These are phyloP conservation scores for Stephania yunnanensis DNA, from an alignment of 164 flowering plant genomes.

Conservation along the genomic window DNA sequence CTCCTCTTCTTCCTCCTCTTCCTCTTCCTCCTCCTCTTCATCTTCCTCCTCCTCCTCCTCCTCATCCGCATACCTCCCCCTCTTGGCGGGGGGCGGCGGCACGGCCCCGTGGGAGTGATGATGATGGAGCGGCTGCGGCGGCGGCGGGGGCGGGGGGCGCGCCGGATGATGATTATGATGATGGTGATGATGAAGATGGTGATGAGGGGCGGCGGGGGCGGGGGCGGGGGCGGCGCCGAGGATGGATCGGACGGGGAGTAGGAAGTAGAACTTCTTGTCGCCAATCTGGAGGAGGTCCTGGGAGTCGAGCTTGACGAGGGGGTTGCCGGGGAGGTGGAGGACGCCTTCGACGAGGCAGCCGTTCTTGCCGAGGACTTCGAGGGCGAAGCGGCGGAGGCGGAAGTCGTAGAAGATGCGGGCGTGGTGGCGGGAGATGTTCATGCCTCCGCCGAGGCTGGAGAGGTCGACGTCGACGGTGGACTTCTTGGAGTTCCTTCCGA, in stretches of 20 bases:
- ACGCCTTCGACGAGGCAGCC: slow-evolving; percentile 93
- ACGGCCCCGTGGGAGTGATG: background rate
- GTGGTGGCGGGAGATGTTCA: slow-evolving; percentile 99
- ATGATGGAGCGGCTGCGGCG: background rate
- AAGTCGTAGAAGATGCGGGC: slow-evolving; percentile 99
- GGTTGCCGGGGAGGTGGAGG: slow-evolving; percentile 80
- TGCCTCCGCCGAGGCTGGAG: slow-evolving; percentile 88
- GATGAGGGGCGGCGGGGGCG: slow-evolving; percentile 8
- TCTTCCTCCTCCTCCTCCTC: slow-evolving; percentile 32
- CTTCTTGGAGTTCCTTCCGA: slow-evolving; percentile 87
- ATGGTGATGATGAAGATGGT: background rate
- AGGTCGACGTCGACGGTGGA: slow-evolving; percentile 90
- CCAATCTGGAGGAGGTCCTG: slow-evolving; percentile 94
- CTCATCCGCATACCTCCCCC: slow-evolving; percentile 29
- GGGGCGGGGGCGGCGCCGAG: slow-evolving; percentile 27
- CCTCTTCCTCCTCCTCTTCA: background rate
- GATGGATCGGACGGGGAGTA: slow-evolving; percentile 70
- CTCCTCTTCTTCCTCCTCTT: slow-evolving; percentile 41
- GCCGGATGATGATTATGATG: too few relatives aligned
- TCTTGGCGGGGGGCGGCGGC: slow-evolving; percentile 8
- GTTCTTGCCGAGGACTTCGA: slow-evolving; percentile 89
- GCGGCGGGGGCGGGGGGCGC: background rate
- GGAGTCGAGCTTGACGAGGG: slow-evolving; percentile 85
- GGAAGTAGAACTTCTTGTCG: slow-evolving; percentile 90
- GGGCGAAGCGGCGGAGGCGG: slow-evolving; percentile 83